These are phyloP conservation scores for Penicillium sp. DNA, from an alignment of 2,329 filamentous ascomycete species.

Conservation along the genomic window DNA sequence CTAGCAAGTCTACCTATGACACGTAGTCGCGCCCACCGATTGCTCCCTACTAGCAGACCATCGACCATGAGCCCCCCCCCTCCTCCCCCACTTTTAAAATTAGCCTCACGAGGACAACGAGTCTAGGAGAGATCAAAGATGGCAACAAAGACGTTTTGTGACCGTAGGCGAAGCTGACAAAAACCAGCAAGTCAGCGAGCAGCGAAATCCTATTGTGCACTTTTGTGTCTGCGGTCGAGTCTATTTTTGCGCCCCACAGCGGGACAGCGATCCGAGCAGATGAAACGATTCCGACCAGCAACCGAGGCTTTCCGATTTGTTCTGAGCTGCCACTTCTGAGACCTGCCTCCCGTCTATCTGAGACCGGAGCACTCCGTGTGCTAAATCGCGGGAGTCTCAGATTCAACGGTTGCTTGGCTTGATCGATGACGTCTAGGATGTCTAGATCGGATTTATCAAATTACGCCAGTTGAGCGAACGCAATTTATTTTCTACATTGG, in stretches of 20 bases:
- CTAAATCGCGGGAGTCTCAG: slow-evolving; percentile 19
- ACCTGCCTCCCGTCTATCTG: slow-evolving; percentile 6
- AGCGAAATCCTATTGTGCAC: not conserved
- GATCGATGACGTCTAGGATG: slow-evolving; percentile 14
- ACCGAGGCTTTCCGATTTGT: slow-evolving; percentile 28
- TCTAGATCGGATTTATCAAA: not conserved
- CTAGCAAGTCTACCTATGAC: not conserved
- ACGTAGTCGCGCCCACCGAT: not conserved
- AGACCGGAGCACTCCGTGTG: slow-evolving; percentile 18
- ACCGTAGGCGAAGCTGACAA: not conserved
- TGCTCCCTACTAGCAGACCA: not conserved
- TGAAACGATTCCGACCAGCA: slow-evolving; percentile 20
- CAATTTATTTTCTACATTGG: not conserved
- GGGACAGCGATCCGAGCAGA: slow-evolving; percentile 24
- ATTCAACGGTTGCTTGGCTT: slow-evolving; percentile 14
- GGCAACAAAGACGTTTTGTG: not conserved
- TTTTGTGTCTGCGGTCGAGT: not conserved
- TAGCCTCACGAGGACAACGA: not conserved
- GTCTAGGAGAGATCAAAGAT: not conserved
- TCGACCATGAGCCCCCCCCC: not conserved
- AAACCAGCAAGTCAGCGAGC: not conserved
- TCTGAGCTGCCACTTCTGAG: slow-evolving; percentile 3
- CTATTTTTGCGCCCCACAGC: slow-evolving; percentile 22
- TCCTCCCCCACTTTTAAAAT: slow-evolving; percentile 10
- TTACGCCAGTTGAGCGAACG: not conserved